Percentiles rank a stretch among this genome's conserved stretches.
Evolutionary conservation across 106 monocot genomes (phyloP).

Genomic region (Alisma plantagoaquatica): DNA sequence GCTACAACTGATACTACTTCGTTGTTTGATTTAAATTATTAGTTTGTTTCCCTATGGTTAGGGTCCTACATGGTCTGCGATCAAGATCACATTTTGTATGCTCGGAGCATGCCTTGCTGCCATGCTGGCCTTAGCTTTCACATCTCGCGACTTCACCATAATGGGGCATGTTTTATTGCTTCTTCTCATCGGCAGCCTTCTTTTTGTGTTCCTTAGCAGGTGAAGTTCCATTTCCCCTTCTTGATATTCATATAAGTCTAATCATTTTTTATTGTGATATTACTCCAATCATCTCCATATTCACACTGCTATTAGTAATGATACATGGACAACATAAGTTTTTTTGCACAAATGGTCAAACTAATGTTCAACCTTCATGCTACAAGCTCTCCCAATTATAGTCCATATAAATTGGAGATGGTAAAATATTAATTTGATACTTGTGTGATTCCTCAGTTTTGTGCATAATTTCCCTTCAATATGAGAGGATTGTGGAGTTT

Average conservation of each 20-base stretch:
- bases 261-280: no score
- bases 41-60: conserved; percentile 14
- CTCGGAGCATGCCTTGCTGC: conserved; percentile 56
- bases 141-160: conserved; percentile 62
- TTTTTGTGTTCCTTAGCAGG: conserved; percentile 78
- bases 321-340: no score
- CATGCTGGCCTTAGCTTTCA: conserved; percentile 83
- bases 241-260: conserved; percentile 3
- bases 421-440: no score
- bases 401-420: no score
- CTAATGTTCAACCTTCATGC: no score
- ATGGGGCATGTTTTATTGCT: conserved; percentile 61
- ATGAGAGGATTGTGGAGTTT: no score
- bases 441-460: no score
- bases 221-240: conserved; percentile 7
- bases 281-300: no score
- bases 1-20: background rate
- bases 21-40: background rate
- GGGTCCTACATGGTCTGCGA: conserved; percentile 70
- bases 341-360: no score
- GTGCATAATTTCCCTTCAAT: no score
- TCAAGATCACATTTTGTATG: conserved; percentile 63
- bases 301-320: no score
- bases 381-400: no score
- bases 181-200: conserved; percentile 40